These are phyloP conservation scores for Ogataea minuta DNA, from an alignment of 805 yeast species.

Conservation along the genomic window DNA sequence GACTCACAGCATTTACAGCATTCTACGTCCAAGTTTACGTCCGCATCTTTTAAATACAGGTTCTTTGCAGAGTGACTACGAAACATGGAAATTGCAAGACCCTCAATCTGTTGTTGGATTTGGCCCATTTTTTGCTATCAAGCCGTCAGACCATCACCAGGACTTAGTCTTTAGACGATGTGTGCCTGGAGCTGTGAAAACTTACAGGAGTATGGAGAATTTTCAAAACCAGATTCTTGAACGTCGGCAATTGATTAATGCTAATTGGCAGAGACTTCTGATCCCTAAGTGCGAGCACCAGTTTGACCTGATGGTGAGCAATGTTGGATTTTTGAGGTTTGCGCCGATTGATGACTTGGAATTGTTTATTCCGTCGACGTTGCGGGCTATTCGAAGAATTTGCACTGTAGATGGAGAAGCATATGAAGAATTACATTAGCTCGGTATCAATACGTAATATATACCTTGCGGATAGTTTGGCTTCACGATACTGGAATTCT, in stretches of 20 bases:
- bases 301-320: conserved; percentile 17
- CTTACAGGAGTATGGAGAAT: background rate
- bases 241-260: background rate
- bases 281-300: conserved; percentile 10
- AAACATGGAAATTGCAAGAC: no score
- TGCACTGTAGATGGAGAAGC: background rate
- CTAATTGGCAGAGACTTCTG: conserved; percentile 3
- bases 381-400: conserved; percentile 4
- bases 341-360: conserved; percentile 9
- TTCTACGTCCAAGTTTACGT: conserved; percentile 4
- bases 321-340: conserved; percentile 18
- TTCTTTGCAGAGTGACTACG: no score
- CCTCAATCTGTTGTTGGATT: background rate
- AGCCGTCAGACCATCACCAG: conserved; percentile 1
- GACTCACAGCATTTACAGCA: conserved; percentile 22
- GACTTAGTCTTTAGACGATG: conserved; percentile 5
- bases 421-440: background rate
- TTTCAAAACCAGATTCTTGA: background rate
- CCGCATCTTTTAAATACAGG: background rate
- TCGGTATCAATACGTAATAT: background rate
- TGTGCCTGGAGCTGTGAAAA: conserved; percentile 13
- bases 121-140: conserved; percentile 10
- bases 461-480: background rate
- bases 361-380: conserved; percentile 9
- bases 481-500: conserved; percentile 44